A percentile compares a stretch with the other conserved stretches of the same genome.
Conservation (phyloP, 768 basidiomycete genomes). For the Boletellus ananas region DNA sequence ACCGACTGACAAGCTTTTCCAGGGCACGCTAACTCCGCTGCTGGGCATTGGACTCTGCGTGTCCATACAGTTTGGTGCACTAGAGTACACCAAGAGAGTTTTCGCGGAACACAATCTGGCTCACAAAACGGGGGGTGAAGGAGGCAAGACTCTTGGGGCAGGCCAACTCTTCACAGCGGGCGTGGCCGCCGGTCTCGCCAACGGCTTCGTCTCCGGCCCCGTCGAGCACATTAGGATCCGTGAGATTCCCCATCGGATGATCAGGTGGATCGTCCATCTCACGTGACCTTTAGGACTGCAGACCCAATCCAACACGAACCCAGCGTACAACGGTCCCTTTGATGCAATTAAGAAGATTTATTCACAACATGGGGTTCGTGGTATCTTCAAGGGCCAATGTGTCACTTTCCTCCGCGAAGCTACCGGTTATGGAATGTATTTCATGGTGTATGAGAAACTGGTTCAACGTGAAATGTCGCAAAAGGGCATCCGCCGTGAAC, state of each 20-base stretch:
- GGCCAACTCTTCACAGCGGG: conserved; percentile 75
- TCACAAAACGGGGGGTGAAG: conserved; percentile 57
- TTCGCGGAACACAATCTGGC: conserved; percentile 63
- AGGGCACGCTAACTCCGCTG: conserved; percentile 90
- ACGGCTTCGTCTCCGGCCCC: conserved; percentile 90
- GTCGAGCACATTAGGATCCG: conserved; percentile 95
- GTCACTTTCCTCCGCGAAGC: conserved; percentile 85
- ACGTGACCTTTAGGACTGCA: conserved; percentile 63
- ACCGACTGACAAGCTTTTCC: conserved; percentile 3
- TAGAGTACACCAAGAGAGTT: conserved; percentile 80
- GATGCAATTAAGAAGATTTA: conserved; percentile 88
- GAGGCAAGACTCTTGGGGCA: conserved; percentile 56
- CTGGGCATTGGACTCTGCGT: conserved; percentile 93
- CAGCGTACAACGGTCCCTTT: conserved; percentile 75
- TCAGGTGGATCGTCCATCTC: background rate
- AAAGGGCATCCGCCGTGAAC: conserved; percentile 67
- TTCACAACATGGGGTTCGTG: conserved; percentile 67
- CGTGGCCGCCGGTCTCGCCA: conserved; percentile 82
- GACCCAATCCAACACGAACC: conserved; percentile 80
- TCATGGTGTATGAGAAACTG: conserved; percentile 88
- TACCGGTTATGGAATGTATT: conserved; percentile 82
- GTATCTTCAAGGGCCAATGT: conserved; percentile 90
- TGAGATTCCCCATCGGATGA: conserved; percentile 7
- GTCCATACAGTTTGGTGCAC: conserved; percentile 91
- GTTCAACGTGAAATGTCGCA: conserved; percentile 80